These are phyloP conservation scores for Peronospora destructor DNA, from an alignment of 352 stramenopile species.

Conservation along the genomic window DNA sequence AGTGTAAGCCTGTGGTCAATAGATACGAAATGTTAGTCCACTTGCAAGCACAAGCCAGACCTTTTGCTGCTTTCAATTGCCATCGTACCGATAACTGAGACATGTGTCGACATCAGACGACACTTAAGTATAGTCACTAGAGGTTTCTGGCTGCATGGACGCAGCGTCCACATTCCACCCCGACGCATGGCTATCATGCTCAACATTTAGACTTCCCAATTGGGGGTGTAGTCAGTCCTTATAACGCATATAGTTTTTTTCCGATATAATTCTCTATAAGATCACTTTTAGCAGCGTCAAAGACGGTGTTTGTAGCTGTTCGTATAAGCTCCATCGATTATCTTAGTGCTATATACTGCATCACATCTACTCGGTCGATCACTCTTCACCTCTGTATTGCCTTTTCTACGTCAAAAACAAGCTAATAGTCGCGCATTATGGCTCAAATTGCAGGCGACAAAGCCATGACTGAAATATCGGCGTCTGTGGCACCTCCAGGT, in stretches of 20 bases:
- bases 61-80: not conserved
- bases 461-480: conserved; percentile 21
- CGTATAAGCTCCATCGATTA: not conserved
- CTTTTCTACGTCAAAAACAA: conserved; percentile 2
- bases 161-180: conserved; percentile 15
- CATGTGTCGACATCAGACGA: conserved; percentile 39
- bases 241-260: not conserved
- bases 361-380: conserved; percentile 4
- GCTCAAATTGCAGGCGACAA: conserved; percentile 24
- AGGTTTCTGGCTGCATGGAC: conserved; percentile 4
- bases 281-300: conserved; percentile 14
- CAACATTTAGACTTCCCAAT: conserved; percentile 3
- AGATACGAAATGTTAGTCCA: conserved; percentile 3
- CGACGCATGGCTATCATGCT: conserved; percentile 8
- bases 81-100: conserved; percentile 47
- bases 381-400: not conserved
- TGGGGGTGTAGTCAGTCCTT: conserved; percentile 3
- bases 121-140: not conserved
- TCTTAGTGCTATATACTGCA: not conserved
- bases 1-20: conserved; percentile 49
- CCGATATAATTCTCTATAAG: conserved; percentile 5
- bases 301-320: conserved; percentile 9
- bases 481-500: conserved; percentile 6
- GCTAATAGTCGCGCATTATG: conserved; percentile 8
- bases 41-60: conserved; percentile 10